Conservation (phyloP, 495 filamentous ascomycete genomes). For the Xylona heveae region DNA sequence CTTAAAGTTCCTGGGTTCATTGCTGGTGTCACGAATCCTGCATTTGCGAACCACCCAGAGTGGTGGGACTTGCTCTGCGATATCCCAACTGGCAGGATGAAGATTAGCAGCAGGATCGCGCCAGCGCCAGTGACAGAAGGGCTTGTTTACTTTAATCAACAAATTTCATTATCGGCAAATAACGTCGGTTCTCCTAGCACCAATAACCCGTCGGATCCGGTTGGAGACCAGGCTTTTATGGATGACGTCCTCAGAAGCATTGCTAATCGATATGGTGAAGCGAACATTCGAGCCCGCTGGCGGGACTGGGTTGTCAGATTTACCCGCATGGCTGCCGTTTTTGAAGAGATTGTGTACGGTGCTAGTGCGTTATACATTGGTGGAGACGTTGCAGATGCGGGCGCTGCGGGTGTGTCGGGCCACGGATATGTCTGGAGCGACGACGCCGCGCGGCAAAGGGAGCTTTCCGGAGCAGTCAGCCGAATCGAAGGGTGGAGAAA, state of each 20-base stretch:
- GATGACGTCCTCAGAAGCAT: slow-evolving; percentile 65
- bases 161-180: slow-evolving; percentile 34
- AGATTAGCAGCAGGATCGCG: slow-evolving; percentile 72
- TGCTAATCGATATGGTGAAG: slow-evolving; percentile 66
- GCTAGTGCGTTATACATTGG: slow-evolving; percentile 79
- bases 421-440: slow-evolving; percentile 94
- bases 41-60: slow-evolving; percentile 80
- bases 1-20: slow-evolving; percentile 93
- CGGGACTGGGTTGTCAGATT: slow-evolving; percentile 79
- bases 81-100: slow-evolving; percentile 75
- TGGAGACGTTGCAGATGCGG: slow-evolving; percentile 40
- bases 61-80: slow-evolving; percentile 99
- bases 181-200: slow-evolving; percentile 20
- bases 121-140: slow-evolving; percentile 59
- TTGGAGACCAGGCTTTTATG: slow-evolving; percentile 82
- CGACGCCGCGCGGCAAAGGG: slow-evolving; percentile 54
- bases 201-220: slow-evolving; percentile 38
- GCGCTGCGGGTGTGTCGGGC: slow-evolving; percentile 36
- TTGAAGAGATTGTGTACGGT: slow-evolving; percentile 88
- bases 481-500: slow-evolving; percentile 92
- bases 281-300: slow-evolving; percentile 77
- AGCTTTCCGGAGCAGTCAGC: slow-evolving; percentile 73
- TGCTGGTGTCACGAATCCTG: slow-evolving; percentile 92
- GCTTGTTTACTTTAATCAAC: slow-evolving; percentile 65
- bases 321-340: slow-evolving; percentile 74